Percentiles rank a stretch among this genome's conserved stretches.
Conservation (phyloP, 495 filamentous ascomycete genomes). For the Cryomyces minteri region DNA sequence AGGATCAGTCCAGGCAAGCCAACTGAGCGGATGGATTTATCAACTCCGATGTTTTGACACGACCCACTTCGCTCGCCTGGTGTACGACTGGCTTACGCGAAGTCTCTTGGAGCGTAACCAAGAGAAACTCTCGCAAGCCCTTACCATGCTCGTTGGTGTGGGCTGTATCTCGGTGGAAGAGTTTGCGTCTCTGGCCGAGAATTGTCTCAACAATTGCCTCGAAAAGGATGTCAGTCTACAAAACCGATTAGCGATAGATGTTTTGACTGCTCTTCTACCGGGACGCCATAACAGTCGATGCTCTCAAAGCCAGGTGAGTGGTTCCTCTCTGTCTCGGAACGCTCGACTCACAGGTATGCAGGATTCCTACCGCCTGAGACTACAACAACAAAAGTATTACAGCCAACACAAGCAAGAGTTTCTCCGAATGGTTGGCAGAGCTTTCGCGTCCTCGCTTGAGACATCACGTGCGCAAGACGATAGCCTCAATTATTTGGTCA, state of each 20-base stretch:
- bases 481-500: no score
- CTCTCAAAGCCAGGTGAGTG: no score
- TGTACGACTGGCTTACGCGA: constrained; percentile 8
- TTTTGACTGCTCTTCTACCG: neutral
- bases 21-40: constrained; percentile 13
- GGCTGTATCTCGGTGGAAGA: constrained; percentile 2
- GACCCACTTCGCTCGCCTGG: constrained; percentile 12
- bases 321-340: no score
- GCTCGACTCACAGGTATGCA: no score
- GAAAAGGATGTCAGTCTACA: neutral
- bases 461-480: no score
- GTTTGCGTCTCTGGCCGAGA: neutral
- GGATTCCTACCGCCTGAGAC: no score
- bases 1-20: neutral
- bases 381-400: no score
- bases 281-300: neutral
- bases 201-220: constrained; percentile 1
- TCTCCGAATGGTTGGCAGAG: no score
- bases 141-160: constrained; percentile 11
- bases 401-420: no score
- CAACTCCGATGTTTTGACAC: constrained; percentile 18
- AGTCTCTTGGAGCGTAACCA: constrained; percentile 3
- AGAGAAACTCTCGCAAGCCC: neutral
- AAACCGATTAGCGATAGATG: neutral
- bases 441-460: no score